Conservation (phyloP, 208 protist species). For the Lotmaria passim region DNA sequence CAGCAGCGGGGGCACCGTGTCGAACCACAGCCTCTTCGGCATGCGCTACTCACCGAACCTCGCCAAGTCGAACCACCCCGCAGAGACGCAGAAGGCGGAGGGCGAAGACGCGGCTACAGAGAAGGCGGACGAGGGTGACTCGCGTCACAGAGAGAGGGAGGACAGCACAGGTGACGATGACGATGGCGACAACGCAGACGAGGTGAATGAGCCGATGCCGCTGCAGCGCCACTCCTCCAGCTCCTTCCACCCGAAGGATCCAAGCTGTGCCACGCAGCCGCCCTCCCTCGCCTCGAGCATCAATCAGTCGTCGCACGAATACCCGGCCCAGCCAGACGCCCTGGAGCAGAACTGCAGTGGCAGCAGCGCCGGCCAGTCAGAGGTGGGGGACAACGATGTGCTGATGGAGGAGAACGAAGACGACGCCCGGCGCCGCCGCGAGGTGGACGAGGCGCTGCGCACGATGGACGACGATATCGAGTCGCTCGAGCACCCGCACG, state of each 20-base stretch:
- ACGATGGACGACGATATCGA: conserved; percentile 28
- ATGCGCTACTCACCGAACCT: conserved; percentile 8
- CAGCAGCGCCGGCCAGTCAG: conserved; percentile 36
- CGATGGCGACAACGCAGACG: not conserved
- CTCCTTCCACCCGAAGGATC: conserved; percentile 29
- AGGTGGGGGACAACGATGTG: conserved; percentile 30
- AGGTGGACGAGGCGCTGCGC: conserved; percentile 23
- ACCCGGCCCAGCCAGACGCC: conserved; percentile 10
- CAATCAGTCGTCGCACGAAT: conserved; percentile 15
- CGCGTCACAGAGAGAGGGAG: no score
- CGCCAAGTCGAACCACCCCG: conserved; percentile 1
- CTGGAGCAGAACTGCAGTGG: conserved; percentile 30
- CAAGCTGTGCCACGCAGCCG: conserved; percentile 22
- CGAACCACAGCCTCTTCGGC: conserved; percentile 33
- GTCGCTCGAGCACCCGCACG: not conserved
- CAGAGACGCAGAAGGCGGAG: not conserved
- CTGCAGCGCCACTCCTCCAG: conserved; percentile 7
- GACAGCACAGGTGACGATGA: not conserved
- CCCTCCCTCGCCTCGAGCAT: conserved; percentile 30
- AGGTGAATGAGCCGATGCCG: not conserved
- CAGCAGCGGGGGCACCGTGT: conserved; percentile 5
- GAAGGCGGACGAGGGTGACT: not conserved
- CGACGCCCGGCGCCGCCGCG: conserved; percentile 15
- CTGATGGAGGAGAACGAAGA: conserved; percentile 29
- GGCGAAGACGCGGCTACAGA: not conserved